Evolutionary conservation across 352 stramenopile genomes (phyloP).

Genomic region (Globisporangium barbulae): DNA sequence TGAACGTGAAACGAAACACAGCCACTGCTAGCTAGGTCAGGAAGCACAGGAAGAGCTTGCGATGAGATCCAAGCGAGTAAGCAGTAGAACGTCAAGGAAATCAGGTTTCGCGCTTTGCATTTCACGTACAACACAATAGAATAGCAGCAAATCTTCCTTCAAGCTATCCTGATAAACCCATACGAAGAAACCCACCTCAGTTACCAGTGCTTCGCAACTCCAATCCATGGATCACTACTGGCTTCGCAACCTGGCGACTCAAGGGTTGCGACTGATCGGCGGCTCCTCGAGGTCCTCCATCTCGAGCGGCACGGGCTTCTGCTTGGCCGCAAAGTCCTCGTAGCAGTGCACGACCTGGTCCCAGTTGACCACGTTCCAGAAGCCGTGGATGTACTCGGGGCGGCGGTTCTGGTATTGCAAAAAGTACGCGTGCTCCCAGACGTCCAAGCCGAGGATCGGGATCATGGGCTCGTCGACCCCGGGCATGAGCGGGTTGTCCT

Average conservation of each 20-base stretch:
- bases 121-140: too few relatives aligned
- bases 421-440: constrained; percentile 96
- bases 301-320: constrained; percentile 27
- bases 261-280: constrained; percentile 5
- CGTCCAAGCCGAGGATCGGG: constrained; percentile 93
- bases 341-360: constrained; percentile 58
- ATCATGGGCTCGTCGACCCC: constrained; percentile 74
- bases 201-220: neutral
- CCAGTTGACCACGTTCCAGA: constrained; percentile 92
- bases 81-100: too few relatives aligned
- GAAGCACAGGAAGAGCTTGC: too few relatives aligned
- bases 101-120: too few relatives aligned
- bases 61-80: too few relatives aligned
- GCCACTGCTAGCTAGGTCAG: too few relatives aligned
- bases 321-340: constrained; percentile 49
- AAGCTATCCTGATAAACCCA: too few relatives aligned
- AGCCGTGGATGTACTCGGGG: constrained; percentile 88
- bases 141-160: too few relatives aligned
- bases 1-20: too few relatives aligned
- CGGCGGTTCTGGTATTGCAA: constrained; percentile 90
- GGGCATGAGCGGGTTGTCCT: constrained; percentile 91
- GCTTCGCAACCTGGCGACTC: neutral
- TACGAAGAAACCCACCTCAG: neutral
- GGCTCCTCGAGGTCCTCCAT: constrained; percentile 31
- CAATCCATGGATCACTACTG: neutral